Evolutionary conservation across 2,329 filamentous ascomycete genomes (phyloP).

Genomic region (Coleophoma cylindrospora): DNA sequence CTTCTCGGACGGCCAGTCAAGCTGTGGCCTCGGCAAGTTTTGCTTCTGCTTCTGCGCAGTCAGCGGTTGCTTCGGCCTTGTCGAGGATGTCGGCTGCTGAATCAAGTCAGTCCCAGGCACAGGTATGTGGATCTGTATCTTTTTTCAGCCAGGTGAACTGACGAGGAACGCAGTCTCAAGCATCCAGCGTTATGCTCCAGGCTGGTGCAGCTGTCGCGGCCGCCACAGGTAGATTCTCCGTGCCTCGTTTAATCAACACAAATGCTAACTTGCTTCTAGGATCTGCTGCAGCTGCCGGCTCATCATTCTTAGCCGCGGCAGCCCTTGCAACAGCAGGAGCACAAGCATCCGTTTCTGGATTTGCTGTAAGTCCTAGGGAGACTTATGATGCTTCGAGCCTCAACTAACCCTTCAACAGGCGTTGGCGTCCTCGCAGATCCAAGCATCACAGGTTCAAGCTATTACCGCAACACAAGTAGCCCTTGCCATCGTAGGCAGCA

Average conservation of each 20-base stretch:
- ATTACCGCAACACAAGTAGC: constrained; percentile 37
- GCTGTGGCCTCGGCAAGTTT: not conserved
- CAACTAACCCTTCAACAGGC: constrained; percentile 7
- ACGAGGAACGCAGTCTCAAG: constrained; percentile 15
- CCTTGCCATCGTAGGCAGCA: constrained; percentile 35
- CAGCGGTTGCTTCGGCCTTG: not conserved
- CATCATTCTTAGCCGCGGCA: constrained; percentile 20
- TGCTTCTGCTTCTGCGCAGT: not conserved
- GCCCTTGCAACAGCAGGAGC: constrained; percentile 12
- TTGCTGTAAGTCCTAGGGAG: constrained; percentile 10
- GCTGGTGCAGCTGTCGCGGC: constrained; percentile 21
- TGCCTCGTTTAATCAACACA: constrained; percentile 1
- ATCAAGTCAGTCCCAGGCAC: not conserved
- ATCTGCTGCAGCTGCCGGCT: constrained; percentile 22
- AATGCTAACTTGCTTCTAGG: constrained; percentile 8
- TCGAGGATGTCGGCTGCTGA: not conserved
- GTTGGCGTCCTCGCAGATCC: constrained; percentile 14
- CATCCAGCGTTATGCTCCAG: constrained; percentile 18
- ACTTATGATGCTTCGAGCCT: too few species aligned
- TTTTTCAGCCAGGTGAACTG: not conserved
- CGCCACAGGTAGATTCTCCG: constrained; percentile 17
- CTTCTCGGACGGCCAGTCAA: not conserved
- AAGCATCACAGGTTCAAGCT: constrained; percentile 29
- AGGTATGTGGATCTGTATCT: not conserved
- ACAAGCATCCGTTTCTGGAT: constrained; percentile 3